A percentile compares a stretch with the other conserved stretches of the same genome.
Evolutionary conservation across 2,329 filamentous ascomycete species (phyloP).

Genomic region (Fusarium sublunatum): DNA sequence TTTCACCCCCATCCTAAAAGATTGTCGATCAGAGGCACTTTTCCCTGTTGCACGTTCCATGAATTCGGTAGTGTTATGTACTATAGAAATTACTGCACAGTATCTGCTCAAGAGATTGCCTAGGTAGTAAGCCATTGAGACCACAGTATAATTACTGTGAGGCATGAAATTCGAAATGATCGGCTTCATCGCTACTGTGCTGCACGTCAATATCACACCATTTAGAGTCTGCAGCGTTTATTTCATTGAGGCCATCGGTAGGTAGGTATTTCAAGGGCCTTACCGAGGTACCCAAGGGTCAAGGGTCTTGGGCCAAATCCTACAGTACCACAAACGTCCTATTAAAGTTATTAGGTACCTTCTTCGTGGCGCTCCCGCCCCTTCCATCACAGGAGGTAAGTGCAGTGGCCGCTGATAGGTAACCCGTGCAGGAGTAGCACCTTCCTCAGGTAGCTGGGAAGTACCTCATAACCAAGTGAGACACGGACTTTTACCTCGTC

Average conservation of each 20-base stretch:
- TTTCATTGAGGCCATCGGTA: not conserved
- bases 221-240: constrained; percentile 1
- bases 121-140: not conserved
- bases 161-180: constrained; percentile 3
- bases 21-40: constrained; percentile 15
- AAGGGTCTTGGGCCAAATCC: constrained; percentile 1
- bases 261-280: too few species aligned
- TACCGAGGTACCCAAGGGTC: not conserved
- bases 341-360: not conserved
- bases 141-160: constrained; percentile 26
- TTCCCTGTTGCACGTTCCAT: constrained; percentile 3
- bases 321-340: too few species aligned
- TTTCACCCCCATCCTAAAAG: constrained; percentile 1
- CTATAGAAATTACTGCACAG: too few species aligned
- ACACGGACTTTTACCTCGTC: not conserved
- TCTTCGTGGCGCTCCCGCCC: not conserved
- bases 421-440: too few species aligned
- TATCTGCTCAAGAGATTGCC: not conserved
- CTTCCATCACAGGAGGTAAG: not conserved
- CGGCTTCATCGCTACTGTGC: constrained; percentile 17
- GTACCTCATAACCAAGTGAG: not conserved
- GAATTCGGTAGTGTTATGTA: not conserved
- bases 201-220: constrained; percentile 16
- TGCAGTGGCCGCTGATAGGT: not conserved
- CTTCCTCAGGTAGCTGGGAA: not conserved